Evolutionary conservation across 495 filamentous ascomycete genomes (phyloP), one percentile per base, ranked within the genome.

Genomic region (Xylaria nigripes): DNA sequence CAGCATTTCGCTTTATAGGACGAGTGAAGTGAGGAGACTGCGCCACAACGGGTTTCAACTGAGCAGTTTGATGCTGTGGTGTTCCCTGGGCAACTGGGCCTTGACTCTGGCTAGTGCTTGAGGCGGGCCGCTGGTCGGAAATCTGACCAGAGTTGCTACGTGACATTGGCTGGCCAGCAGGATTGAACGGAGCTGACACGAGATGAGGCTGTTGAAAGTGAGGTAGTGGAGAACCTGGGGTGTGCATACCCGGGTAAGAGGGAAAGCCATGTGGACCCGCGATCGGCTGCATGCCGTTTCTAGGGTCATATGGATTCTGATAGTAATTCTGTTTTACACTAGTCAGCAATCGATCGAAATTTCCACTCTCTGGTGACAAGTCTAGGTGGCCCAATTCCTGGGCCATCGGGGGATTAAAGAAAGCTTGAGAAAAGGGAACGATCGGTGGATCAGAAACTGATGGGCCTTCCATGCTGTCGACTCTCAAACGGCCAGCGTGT

Each of bases 111-210:
- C 86, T 81, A 44, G 90, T 78, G 69, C 87, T 91, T 21, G 90
- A 92, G 15, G 79, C 74, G 9, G 90, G 89, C 50, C 89, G 82
- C 59, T 93, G 85, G 52, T 76, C 76, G 23, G 70, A 65, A 34
- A 91, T 73, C 65, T 93, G 86, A 6, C 90, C 95, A 3, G 87
- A 81, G 45, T 82, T 86, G 61, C 81, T 86, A 60, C 91, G 86
- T 7, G 90, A 92, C 81, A 95, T 87, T 9, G 84, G 73, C 19
- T 82, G 78, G 15, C 81, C 73, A 59, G 74, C 72, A 61, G 74
- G 66, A 55, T 72, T 73, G 59, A 84, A 83, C 23, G 73, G 71
- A 58, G 71, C 59, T 43, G 74, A 69, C 50, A 62, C 61, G 61
- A 76, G 85, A 62, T 77, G 56, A 18, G 51, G 45, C 54, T 75